These are phyloP conservation scores for Lentithecium fluviatile DNA, from an alignment of 495 filamentous ascomycete genomes.

Conservation along the genomic window DNA sequence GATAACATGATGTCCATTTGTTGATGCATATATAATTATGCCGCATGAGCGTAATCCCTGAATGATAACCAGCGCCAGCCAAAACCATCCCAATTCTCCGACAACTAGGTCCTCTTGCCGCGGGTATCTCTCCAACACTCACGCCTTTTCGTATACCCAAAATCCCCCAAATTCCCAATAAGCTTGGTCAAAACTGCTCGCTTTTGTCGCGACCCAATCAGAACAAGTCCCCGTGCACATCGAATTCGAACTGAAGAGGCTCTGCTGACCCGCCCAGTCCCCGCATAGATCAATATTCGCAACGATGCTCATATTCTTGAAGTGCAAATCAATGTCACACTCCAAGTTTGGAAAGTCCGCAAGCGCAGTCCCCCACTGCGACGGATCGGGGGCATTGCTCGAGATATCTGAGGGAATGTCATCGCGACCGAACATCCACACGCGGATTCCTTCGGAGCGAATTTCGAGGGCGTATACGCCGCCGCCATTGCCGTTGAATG, in stretches of 20 bases:
- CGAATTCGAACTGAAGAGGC: constrained; percentile 30
- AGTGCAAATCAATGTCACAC: constrained; percentile 33
- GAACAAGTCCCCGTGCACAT: constrained; percentile 33
- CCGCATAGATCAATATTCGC: constrained; percentile 40
- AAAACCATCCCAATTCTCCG: too few species aligned
- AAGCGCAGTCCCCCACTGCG: constrained; percentile 25
- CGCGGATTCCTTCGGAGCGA: constrained; percentile 30
- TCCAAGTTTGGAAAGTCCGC: constrained; percentile 39
- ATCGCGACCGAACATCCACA: constrained; percentile 36
- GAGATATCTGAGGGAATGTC: constrained; percentile 31
- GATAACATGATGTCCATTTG: too few species aligned
- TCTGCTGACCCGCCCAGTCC: constrained; percentile 34
- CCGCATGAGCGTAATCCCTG: too few species aligned
- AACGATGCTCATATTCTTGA: constrained; percentile 34
- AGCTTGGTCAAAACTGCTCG: constrained; percentile 36
- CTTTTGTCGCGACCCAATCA: constrained; percentile 37
- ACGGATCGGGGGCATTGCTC: constrained; percentile 27
- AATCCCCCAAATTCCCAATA: constrained; percentile 53
- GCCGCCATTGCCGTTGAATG: constrained; percentile 37
- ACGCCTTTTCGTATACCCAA: constrained; percentile 30
- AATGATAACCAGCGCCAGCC: too few species aligned
- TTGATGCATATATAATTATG: too few species aligned
- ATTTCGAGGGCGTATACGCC: constrained; percentile 37
- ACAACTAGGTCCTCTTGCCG: too few species aligned
- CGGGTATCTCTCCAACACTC: not conserved